Percentiles rank a stretch among this genome's conserved stretches.
Conservation (phyloP, 306 rosid genomes). For the Alnus glutinosa region DNA sequence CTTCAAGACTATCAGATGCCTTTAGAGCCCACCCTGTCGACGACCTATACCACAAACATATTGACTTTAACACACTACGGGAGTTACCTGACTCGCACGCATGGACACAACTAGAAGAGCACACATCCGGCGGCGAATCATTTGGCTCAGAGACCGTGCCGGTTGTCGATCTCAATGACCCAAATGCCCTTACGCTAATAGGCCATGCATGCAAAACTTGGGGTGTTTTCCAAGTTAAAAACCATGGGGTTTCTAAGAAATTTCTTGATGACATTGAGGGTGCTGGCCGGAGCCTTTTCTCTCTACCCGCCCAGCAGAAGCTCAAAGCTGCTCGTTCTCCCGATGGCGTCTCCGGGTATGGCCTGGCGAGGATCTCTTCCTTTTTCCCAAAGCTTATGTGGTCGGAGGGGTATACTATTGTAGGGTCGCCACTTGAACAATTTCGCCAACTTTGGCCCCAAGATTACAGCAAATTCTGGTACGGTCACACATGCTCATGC, state of each 20-base stretch:
- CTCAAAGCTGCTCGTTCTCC: constrained; percentile 76
- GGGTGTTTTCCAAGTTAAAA: constrained; percentile 81
- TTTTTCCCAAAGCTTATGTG: constrained; percentile 95
- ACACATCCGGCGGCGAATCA: constrained; percentile 10
- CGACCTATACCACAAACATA: constrained; percentile 51
- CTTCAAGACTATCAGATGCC: constrained; percentile 65
- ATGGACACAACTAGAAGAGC: constrained; percentile 47
- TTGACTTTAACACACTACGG: constrained; percentile 59
- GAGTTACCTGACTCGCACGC: constrained; percentile 81
- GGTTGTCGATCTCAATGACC: constrained; percentile 62
- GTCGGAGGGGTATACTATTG: constrained; percentile 89
- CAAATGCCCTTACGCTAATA: constrained; percentile 51
- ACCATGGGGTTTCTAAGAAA: constrained; percentile 52
- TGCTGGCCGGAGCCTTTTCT: constrained; percentile 50
- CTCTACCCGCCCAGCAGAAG: constrained; percentile 60
- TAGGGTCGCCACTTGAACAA: constrained; percentile 75
- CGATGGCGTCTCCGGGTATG: constrained; percentile 71
- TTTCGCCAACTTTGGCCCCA: constrained; percentile 89
- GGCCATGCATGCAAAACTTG: constrained; percentile 81
- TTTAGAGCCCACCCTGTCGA: constrained; percentile 59
- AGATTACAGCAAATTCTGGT: constrained; percentile 64
- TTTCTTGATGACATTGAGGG: constrained; percentile 55
- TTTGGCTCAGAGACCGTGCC: constrained; percentile 38
- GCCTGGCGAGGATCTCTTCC: constrained; percentile 78
- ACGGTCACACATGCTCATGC: constrained; percentile 24